Evolutionary conservation across 2,329 filamentous ascomycete species (phyloP).

Genomic region (Aureobasidium sp.): DNA sequence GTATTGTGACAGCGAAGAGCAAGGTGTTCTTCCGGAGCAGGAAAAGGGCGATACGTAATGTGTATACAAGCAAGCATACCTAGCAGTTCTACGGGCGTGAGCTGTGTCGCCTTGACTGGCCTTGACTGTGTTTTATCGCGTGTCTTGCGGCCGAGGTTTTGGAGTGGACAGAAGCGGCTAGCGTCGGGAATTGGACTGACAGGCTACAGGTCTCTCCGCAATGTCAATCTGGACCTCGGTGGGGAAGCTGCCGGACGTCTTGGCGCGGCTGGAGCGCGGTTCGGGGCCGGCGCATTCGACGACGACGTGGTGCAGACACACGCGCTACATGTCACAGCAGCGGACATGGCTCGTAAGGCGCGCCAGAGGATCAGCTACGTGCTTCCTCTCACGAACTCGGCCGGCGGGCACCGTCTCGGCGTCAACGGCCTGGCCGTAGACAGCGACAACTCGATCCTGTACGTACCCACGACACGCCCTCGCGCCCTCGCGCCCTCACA

Average conservation of each 20-base stretch:
- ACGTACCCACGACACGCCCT: constrained; percentile 37
- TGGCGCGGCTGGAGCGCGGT: not conserved
- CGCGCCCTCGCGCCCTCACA: no score
- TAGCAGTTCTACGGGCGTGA: not conserved
- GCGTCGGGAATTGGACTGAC: not conserved
- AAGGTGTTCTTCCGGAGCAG: not conserved
- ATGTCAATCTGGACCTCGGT: constrained; percentile 1
- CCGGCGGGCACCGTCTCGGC: constrained; percentile 81
- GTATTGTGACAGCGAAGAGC: not conserved
- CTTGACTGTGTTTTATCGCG: not conserved
- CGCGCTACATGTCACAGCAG: constrained; percentile 1
- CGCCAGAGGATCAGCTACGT: constrained; percentile 49
- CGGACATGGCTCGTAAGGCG: constrained; percentile 41
- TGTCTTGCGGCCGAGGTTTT: not conserved
- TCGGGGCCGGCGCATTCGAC: not conserved
- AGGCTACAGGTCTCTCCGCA: not conserved
- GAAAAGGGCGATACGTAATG: not conserved
- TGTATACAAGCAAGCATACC: not conserved
- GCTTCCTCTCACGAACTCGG: constrained; percentile 62
- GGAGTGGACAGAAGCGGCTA: not conserved
- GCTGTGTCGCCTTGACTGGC: no score
- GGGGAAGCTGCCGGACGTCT: not conserved
- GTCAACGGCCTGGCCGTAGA: constrained; percentile 93
- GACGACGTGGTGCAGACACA: not conserved
- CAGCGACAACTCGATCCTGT: constrained; percentile 75